Conservation (phyloP, 257 asterid genomes). For the Solanum gandarillasii region DNA sequence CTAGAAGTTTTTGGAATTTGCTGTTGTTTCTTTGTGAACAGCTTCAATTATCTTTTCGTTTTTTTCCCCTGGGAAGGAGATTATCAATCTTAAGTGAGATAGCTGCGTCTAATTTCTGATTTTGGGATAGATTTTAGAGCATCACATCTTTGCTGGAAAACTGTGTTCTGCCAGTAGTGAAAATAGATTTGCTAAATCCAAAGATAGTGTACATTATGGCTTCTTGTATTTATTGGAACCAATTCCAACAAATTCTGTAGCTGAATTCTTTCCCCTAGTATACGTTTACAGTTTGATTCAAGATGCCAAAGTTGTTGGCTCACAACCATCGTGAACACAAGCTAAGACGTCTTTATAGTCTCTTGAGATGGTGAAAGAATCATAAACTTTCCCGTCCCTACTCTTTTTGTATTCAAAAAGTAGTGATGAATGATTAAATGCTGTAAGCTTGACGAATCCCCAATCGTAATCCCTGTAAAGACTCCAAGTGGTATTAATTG, state of each 20-base stretch:
- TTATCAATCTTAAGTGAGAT: not conserved
- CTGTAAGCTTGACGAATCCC: slow-evolving; percentile 68
- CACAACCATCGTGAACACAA: slow-evolving; percentile 70
- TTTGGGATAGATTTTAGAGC: not conserved
- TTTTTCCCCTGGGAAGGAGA: not conserved
- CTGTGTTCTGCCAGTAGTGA: not conserved
- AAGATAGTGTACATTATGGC: not conserved
- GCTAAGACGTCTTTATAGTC: slow-evolving; percentile 76
- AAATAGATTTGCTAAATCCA: not conserved
- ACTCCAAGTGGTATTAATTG: slow-evolving; percentile 52
- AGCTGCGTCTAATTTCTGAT: not conserved
- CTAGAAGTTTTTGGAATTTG: not conserved
- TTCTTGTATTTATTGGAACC: not conserved
- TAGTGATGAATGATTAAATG: slow-evolving; percentile 58
- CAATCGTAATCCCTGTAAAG: slow-evolving; percentile 60
- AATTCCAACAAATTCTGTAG: not conserved
- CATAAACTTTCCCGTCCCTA: slow-evolving; percentile 64
- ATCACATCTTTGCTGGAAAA: not conserved
- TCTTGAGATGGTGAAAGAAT: slow-evolving; percentile 72
- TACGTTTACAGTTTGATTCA: slow-evolving; percentile 6
- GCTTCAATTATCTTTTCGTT: not conserved
- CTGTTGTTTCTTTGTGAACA: not conserved
- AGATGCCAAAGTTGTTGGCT: slow-evolving; percentile 41
- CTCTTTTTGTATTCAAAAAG: slow-evolving; percentile 76
- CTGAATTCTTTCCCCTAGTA: not conserved